Evolutionary conservation across 768 basidiomycete species (phyloP).

Genomic region (Suillus americanus): DNA sequence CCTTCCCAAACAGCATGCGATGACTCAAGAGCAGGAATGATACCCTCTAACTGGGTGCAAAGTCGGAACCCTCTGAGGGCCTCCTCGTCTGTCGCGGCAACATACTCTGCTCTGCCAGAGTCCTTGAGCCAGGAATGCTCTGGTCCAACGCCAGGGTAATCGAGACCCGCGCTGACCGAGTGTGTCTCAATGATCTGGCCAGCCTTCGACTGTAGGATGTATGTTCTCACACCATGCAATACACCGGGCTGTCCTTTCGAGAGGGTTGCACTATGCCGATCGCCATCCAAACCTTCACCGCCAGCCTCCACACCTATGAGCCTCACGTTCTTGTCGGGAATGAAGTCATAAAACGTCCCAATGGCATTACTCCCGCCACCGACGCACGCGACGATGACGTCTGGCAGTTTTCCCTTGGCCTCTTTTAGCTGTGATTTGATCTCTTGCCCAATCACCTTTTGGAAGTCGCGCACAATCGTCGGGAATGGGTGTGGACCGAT

Average conservation of each 20-base stretch:
- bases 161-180: slow-evolving; percentile 93
- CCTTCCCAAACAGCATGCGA: slow-evolving; percentile 96
- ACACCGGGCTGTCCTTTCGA: slow-evolving; percentile 91
- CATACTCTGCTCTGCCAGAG: slow-evolving; percentile 89
- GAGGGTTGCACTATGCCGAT: slow-evolving; percentile 90
- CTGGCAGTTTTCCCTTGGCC: slow-evolving; percentile 81
- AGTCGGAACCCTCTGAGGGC: slow-evolving; percentile 90
- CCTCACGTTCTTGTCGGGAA: slow-evolving; percentile 80
- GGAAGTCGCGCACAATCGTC: slow-evolving; percentile 98
- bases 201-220: slow-evolving; percentile 82
- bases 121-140: slow-evolving; percentile 99
- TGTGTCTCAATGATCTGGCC: slow-evolving; percentile 98
- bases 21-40: slow-evolving; percentile 96
- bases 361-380: slow-evolving; percentile 98
- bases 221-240: slow-evolving; percentile 93
- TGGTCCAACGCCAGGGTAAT: slow-evolving; percentile 97
- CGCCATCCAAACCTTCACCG: slow-evolving; percentile 89
- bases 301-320: slow-evolving; percentile 96
- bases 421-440: slow-evolving; percentile 85
- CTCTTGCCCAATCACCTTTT: slow-evolving; percentile 91
- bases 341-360: slow-evolving; percentile 97
- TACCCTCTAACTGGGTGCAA: slow-evolving; percentile 91
- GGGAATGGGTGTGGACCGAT: slow-evolving; percentile 99
- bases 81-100: slow-evolving; percentile 91
- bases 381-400: slow-evolving; percentile 94